phyloP scores from a whole-genome alignment of 208 protist genomes.

The Trypanosoma mega region DNA sequence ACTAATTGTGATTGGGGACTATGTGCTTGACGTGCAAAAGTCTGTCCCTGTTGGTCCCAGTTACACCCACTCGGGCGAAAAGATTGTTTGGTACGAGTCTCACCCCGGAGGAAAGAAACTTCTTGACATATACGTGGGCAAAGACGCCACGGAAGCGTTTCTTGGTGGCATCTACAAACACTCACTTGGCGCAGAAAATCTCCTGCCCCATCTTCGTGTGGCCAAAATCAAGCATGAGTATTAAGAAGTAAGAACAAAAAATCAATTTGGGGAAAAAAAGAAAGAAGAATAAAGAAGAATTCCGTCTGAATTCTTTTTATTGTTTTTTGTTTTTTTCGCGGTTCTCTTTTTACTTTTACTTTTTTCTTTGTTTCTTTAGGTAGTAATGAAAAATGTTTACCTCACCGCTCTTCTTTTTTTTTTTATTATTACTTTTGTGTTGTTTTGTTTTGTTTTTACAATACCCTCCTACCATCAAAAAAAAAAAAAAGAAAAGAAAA shows the following conservation, averaged over 20 bases:
- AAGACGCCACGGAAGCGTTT: constrained; percentile 74
- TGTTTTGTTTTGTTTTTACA: too few species aligned
- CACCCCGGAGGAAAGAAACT: constrained; percentile 80
- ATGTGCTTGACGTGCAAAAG: constrained; percentile 67
- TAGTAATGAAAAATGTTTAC: too few species aligned
- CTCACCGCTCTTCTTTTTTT: too few species aligned
- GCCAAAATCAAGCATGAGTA: constrained; percentile 36
- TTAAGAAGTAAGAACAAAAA: constrained; percentile 1
- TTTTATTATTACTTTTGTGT: too few species aligned
- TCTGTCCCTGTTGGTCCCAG: constrained; percentile 49
- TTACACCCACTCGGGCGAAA: constrained; percentile 68
- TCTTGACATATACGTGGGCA: constrained; percentile 73
- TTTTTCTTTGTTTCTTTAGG: too few species aligned
- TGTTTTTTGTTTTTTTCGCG: too few species aligned
- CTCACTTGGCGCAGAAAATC: constrained; percentile 52
- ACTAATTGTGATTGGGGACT: constrained; percentile 60
- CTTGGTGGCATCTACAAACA: constrained; percentile 73
- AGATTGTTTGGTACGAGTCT: constrained; percentile 61
- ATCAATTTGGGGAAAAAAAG: not conserved
- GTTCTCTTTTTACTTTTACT: too few species aligned
- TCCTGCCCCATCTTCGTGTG: constrained; percentile 67
- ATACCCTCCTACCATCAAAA: too few species aligned
- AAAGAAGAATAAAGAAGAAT: too few species aligned
- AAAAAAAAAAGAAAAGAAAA: too few species aligned
- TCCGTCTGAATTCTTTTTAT: too few species aligned